A percentile compares a stretch with the other conserved stretches of the same genome.
Evolutionary conservation across 2,329 filamentous ascomycete species (phyloP).

Genomic region (Hortaea werneckii): DNA sequence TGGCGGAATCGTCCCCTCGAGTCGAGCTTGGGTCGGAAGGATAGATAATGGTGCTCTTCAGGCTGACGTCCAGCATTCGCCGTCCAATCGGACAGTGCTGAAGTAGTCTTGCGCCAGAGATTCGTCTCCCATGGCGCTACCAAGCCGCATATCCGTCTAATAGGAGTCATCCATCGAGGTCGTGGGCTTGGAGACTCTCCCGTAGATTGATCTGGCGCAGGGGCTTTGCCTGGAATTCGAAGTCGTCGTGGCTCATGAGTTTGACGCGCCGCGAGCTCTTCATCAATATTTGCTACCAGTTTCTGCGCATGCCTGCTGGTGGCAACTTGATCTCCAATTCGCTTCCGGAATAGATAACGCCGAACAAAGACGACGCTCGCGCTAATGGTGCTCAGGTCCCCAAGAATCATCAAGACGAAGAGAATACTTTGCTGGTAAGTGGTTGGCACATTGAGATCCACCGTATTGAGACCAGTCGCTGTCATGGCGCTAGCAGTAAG

Average conservation of each 20-base stretch:
- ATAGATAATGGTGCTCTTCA: too few species aligned
- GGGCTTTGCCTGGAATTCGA: too few species aligned
- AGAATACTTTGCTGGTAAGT: constrained; percentile 10
- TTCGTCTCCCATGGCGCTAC: too few species aligned
- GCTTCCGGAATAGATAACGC: constrained; percentile 6
- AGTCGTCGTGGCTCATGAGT: not conserved
- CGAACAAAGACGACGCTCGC: constrained; percentile 7
- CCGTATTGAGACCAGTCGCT: constrained; percentile 8
- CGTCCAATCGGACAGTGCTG: too few species aligned
- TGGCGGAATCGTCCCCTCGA: too few species aligned
- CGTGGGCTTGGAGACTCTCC: too few species aligned
- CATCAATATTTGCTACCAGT: constrained; percentile 1
- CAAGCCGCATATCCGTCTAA: too few species aligned
- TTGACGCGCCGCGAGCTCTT: not conserved
- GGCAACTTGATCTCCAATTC: constrained; percentile 1
- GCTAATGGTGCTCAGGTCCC: constrained; percentile 9
- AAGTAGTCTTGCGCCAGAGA: too few species aligned
- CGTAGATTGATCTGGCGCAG: too few species aligned
- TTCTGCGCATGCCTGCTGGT: not conserved
- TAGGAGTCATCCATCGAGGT: too few species aligned
- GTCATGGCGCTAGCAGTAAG: constrained; percentile 10
- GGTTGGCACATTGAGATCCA: constrained; percentile 7
- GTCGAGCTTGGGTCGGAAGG: too few species aligned
- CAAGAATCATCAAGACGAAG: constrained; percentile 7
- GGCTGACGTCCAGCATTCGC: too few species aligned